Evolutionary conservation across 2,329 filamentous ascomycete genomes (phyloP), one percentile per base, ranked within the genome.

Genomic region (Grosmannia clavigera): DNA sequence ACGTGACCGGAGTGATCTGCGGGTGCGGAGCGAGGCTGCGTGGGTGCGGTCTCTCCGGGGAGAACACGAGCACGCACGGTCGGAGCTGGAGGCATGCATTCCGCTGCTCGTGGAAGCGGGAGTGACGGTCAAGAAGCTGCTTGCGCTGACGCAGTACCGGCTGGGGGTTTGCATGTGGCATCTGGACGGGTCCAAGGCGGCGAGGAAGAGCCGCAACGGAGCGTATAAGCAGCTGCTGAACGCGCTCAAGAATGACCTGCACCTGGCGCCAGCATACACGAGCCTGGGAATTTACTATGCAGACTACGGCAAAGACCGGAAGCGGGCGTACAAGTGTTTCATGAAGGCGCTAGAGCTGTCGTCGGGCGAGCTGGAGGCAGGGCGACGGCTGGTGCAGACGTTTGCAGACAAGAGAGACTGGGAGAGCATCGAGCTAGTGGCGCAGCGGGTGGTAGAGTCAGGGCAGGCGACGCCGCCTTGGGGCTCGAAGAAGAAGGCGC

Each of bases 271-370:
- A 0, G 86, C 92, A 2, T 99, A 97, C 71, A 96, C 92, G 0
- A 91, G 85, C 64, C 81, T 99, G 5, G 94, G 94, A 19, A 78
- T 92, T 9, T 99, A 88, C 74, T 99, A 96, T 69, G 84, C 86
- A 6, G 92, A 97, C 68, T 96, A 96, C 69, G 87, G 83, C 60
- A 90, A 86, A 65, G 94, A 97, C 71, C 90, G 85, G 72, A 88
- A 86, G 67, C 81, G 95, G 68, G 90, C 92, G 10, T 82, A 89
- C n/a, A 86, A 88, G 64, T 97, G 92, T 70, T 97, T 97, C 68
- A 90, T 96, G 67, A 96, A 97, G 70, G 94, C 94, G 0, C 88
- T 99, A 57, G 94, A 99, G 71, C 76, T 99, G 3, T 99, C 94
- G 0, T 76, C 90, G 0, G 86, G 88, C 0, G 94, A 99, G 69